Evolutionary conservation across 2,329 filamentous ascomycete genomes (phyloP).

Genomic region (Colletotrichum caudatum): DNA sequence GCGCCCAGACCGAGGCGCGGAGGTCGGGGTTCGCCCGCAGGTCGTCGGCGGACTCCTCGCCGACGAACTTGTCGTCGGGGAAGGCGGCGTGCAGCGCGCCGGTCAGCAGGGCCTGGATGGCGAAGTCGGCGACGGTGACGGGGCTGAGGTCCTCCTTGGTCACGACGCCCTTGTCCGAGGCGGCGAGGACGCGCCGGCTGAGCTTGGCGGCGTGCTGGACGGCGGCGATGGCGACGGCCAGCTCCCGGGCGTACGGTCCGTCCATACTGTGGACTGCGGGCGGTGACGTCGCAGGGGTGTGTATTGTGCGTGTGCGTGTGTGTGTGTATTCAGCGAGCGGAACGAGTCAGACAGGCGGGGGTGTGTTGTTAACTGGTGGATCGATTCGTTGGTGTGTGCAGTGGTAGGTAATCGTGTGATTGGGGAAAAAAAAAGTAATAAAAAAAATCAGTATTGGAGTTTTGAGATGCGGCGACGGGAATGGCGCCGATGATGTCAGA

Average conservation of each 20-base stretch:
- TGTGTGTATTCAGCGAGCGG: not conserved
- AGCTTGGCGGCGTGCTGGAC: slow-evolving; percentile 61
- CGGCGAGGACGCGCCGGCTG: slow-evolving; percentile 61
- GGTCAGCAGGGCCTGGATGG: slow-evolving; percentile 67
- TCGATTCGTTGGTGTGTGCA: not conserved
- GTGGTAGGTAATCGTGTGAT: not conserved
- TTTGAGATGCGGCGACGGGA: not conserved
- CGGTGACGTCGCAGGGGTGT: not conserved
- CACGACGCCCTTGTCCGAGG: slow-evolving; percentile 62
- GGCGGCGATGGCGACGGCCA: slow-evolving; percentile 57
- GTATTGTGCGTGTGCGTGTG: too few relatives aligned
- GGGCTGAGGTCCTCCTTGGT: slow-evolving; percentile 68
- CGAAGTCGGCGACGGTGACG: slow-evolving; percentile 71
- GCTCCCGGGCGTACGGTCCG: slow-evolving; percentile 56
- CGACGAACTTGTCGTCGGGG: slow-evolving; percentile 64
- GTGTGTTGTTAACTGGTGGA: not conserved
- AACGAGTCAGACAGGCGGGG: slow-evolving; percentile 1
- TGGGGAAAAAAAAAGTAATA: not conserved
- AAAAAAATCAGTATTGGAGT: too few relatives aligned
- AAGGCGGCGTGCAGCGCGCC: slow-evolving; percentile 63
- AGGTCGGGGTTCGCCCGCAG: slow-evolving; percentile 58
- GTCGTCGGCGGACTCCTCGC: slow-evolving; percentile 65
- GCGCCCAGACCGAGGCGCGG: slow-evolving; percentile 60
- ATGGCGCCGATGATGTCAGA: slow-evolving; percentile 36
- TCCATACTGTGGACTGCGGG: slow-evolving; percentile 51